Conservation (phyloP, 495 filamentous ascomycete species). For the Daldinia concentrica region DNA sequence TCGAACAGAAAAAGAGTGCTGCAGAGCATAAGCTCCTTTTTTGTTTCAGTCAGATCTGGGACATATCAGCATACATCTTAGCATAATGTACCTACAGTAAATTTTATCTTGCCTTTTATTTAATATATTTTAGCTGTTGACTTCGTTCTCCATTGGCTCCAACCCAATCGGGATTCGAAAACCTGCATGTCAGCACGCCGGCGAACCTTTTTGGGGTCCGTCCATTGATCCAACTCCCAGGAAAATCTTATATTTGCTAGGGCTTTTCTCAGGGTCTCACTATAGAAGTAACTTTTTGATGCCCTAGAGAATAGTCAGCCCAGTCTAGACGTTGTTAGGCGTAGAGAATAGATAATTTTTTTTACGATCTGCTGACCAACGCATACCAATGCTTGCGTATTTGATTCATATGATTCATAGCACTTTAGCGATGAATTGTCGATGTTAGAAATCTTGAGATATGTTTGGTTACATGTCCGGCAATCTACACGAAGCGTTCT, state of each 20-base stretch:
- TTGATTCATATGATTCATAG: constrained; percentile 4
- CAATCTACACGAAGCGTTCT: constrained; percentile 33
- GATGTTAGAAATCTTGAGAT: not conserved
- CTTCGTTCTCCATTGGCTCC: constrained; percentile 29
- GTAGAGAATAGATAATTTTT: constrained; percentile 26
- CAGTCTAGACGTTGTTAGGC: constrained; percentile 22
- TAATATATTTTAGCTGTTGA: constrained; percentile 9
- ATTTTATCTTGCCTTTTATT: constrained; percentile 25
- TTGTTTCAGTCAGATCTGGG: constrained; percentile 50
- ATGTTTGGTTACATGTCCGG: not conserved
- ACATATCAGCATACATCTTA: constrained; percentile 29
- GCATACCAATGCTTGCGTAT: constrained; percentile 21
- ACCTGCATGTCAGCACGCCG: constrained; percentile 42
- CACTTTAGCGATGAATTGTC: constrained; percentile 2
- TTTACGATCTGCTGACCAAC: constrained; percentile 35
- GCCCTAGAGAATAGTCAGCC: constrained; percentile 20
- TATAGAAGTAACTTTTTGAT: constrained; percentile 2
- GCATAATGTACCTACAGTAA: constrained; percentile 14
- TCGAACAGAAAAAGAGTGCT: constrained; percentile 34
- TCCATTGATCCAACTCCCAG: constrained; percentile 37
- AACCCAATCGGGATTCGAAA: constrained; percentile 40
- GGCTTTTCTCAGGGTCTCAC: not conserved
- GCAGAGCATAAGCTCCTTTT: constrained; percentile 38
- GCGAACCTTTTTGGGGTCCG: constrained; percentile 40
- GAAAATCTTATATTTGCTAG: constrained; percentile 30